phyloP scores from a whole-genome alignment of 257 asterid genomes.

The Capsicum pubescens region DNA sequence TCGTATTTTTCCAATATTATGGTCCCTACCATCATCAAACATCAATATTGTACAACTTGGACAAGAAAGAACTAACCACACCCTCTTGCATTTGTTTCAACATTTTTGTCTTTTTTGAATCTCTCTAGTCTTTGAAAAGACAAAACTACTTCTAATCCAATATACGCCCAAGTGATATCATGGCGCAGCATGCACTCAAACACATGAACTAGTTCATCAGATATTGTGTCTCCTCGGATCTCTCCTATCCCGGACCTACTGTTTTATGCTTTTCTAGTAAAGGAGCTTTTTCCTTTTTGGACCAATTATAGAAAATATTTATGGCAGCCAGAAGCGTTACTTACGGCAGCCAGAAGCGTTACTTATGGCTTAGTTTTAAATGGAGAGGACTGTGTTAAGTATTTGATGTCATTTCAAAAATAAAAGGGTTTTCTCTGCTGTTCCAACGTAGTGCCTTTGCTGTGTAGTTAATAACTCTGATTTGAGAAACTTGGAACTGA shows the following conservation, averaged over 20 bases:
- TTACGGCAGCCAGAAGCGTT: neutral
- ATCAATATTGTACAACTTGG: constrained; percentile 27
- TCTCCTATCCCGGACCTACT: neutral
- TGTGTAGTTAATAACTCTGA: neutral
- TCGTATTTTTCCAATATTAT: constrained; percentile 33
- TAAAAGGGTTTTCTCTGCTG: neutral
- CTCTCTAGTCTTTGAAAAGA: neutral
- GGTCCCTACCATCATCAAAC: constrained; percentile 32
- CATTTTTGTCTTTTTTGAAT: neutral
- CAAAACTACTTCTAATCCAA: constrained; percentile 28
- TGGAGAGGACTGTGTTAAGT: constrained; percentile 12
- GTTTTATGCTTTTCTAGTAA: neutral
- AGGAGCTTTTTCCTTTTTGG: neutral
- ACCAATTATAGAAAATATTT: constrained; percentile 8
- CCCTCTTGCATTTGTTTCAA: constrained; percentile 6
- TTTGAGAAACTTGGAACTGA: neutral
- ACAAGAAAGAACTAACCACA: constrained; percentile 21
- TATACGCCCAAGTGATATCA: constrained; percentile 26
- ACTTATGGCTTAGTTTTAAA: neutral
- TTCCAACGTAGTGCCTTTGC: neutral
- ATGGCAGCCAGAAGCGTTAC: neutral
- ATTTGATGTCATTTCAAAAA: constrained; percentile 9
- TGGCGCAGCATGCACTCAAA: constrained; percentile 28
- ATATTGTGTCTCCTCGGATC: constrained; percentile 3
- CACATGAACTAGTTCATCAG: constrained; percentile 11